Percentiles rank a stretch among this genome's conserved stretches.
phyloP scores from a whole-genome alignment of 192 early-diverging fungal genomes.

The Glomus cerebriforme region DNA sequence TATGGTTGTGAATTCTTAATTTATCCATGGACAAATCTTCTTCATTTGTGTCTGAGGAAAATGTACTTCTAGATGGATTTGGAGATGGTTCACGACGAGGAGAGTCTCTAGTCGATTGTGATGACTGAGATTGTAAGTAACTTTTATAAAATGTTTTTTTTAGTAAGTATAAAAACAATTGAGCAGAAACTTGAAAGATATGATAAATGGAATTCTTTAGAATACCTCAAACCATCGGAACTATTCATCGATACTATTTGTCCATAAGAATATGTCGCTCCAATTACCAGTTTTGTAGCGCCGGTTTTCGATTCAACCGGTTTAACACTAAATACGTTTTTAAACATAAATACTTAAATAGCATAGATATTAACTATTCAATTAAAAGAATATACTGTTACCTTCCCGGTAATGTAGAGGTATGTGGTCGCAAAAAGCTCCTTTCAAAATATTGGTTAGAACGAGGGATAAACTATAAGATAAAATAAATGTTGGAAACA shows the following conservation, averaged over 20 bases:
- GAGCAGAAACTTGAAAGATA: neutral
- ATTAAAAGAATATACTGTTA: slow-evolving; percentile 10
- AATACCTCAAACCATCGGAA: slow-evolving; percentile 39
- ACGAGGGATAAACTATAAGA: neutral
- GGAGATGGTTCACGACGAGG: slow-evolving; percentile 3
- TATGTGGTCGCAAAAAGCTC: slow-evolving; percentile 41
- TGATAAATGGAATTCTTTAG: neutral
- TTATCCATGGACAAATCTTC: slow-evolving; percentile 32
- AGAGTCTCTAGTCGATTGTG: neutral
- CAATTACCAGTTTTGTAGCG: slow-evolving; percentile 44
- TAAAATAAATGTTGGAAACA: neutral
- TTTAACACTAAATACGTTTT: slow-evolving; percentile 45
- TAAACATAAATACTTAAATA: neutral
- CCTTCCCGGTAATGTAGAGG: slow-evolving; percentile 45
- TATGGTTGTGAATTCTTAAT: neutral
- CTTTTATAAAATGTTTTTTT: neutral
- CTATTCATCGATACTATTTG: slow-evolving; percentile 33
- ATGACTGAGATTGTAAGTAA: neutral
- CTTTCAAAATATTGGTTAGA: neutral
- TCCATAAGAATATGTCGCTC: slow-evolving; percentile 51
- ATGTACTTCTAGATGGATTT: slow-evolving; percentile 32
- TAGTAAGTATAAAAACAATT: neutral
- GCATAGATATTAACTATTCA: neutral
- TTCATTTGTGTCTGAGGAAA: slow-evolving; percentile 46
- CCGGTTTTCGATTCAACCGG: slow-evolving; percentile 45